Conservation (phyloP, 768 basidiomycete species). For the Brasilioporus rufonigricans region DNA sequence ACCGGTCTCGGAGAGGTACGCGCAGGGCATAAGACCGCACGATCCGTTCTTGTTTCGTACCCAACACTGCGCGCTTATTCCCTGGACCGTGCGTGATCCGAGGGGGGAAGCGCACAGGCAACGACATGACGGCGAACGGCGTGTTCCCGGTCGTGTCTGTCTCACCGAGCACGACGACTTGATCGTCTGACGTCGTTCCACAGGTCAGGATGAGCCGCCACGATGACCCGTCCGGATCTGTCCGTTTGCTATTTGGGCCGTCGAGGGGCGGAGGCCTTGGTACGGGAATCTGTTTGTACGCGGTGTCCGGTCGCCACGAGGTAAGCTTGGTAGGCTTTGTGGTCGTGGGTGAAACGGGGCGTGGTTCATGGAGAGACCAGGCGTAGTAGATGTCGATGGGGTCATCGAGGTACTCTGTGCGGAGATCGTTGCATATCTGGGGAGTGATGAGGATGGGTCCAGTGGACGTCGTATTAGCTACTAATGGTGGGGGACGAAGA, state of each 20-base stretch:
- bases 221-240: slow-evolving; percentile 43
- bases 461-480: slow-evolving; percentile 40
- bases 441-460: slow-evolving; percentile 61
- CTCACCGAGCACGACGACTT: slow-evolving; percentile 43
- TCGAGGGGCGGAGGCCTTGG: slow-evolving; percentile 52
- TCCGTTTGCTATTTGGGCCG: no score
- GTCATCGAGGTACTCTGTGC: slow-evolving; percentile 66
- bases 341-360: slow-evolving; percentile 21
- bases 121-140: slow-evolving; percentile 65
- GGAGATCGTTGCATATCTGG: slow-evolving; percentile 86
- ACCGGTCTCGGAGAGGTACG: not conserved
- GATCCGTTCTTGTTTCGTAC: slow-evolving; percentile 69
- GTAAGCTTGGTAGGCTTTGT: slow-evolving; percentile 64
- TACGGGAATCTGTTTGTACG: slow-evolving; percentile 75
- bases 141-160: slow-evolving; percentile 35
- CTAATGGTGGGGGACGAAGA: slow-evolving; percentile 76
- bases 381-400: slow-evolving; percentile 66
- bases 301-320: slow-evolving; percentile 62
- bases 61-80: no score
- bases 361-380: slow-evolving; percentile 45
- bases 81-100: slow-evolving; percentile 22
- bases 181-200: slow-evolving; percentile 26
- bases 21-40: slow-evolving; percentile 29
- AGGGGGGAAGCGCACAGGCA: slow-evolving; percentile 51
- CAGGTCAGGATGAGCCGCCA: slow-evolving; percentile 68